These are phyloP conservation scores for Bipolaris oryzae DNA, from an alignment of 2,329 filamentous ascomycete species.

Conservation along the genomic window DNA sequence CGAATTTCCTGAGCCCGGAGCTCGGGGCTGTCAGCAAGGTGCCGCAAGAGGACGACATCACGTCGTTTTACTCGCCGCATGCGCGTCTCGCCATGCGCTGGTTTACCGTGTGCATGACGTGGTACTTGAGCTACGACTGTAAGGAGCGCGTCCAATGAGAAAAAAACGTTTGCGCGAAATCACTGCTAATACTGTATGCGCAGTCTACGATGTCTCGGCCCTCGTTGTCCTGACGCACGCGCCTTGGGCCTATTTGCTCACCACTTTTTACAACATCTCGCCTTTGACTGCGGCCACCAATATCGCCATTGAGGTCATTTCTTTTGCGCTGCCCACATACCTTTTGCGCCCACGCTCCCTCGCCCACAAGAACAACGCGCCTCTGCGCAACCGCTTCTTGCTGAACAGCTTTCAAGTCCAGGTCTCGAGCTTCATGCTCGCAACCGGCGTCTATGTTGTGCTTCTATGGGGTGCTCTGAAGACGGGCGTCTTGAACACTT, in stretches of 20 bases:
- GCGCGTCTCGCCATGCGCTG: conserved; percentile 63
- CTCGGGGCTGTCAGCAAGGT: conserved; percentile 70
- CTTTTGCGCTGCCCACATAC: conserved; percentile 74
- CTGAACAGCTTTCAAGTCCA: conserved; percentile 46
- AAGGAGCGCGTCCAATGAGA: conserved; percentile 49
- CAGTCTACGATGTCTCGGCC: conserved; percentile 51
- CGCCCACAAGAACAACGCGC: conserved; percentile 64
- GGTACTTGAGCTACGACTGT: conserved; percentile 76
- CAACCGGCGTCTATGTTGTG: conserved; percentile 76
- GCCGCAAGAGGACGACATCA: conserved; percentile 61
- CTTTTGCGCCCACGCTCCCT: conserved; percentile 72
- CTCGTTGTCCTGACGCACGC: conserved; percentile 70
- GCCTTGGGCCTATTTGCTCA: conserved; percentile 76
- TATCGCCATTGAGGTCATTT: conserved; percentile 70
- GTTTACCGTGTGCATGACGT: conserved; percentile 72
- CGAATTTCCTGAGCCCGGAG: conserved; percentile 67
- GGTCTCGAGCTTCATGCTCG: conserved; percentile 69
- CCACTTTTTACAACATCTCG: conserved; percentile 76
- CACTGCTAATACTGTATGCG: conserved; percentile 12
- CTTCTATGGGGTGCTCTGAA: conserved; percentile 71
- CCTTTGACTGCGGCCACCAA: conserved; percentile 65
- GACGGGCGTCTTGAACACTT: conserved; percentile 68
- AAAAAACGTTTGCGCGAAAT: background rate
- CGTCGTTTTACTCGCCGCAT: conserved; percentile 58
- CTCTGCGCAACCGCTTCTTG: conserved; percentile 51